Evolutionary conservation across 176 grass and related monocot genomes (phyloP).

Genomic region (Cenchrus fungigraminus): DNA sequence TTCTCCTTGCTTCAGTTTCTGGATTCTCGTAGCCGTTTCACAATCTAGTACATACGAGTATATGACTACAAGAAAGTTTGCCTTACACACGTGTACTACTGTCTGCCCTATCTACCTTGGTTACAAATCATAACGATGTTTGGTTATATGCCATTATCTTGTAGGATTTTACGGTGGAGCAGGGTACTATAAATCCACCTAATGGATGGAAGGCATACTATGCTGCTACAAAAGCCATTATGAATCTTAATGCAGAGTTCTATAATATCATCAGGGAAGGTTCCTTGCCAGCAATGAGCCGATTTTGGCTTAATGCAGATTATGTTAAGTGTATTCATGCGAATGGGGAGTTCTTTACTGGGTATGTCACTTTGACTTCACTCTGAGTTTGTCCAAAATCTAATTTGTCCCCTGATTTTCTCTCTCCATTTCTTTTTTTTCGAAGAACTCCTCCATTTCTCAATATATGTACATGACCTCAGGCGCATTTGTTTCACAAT

Average conservation of each 20-base stretch:
- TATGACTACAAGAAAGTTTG: neutral
- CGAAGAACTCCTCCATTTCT: neutral
- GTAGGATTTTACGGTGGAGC: constrained; percentile 94
- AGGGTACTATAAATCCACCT: constrained; percentile 64
- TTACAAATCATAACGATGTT: neutral
- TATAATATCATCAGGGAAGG: constrained; percentile 94
- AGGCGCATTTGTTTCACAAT: neutral
- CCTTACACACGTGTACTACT: neutral
- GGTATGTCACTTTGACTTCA: constrained; percentile 53
- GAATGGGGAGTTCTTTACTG: constrained; percentile 76
- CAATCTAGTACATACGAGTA: neutral
- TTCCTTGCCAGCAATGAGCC: constrained; percentile 78
- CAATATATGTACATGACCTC: neutral
- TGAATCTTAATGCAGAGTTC: constrained; percentile 88
- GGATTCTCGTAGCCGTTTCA: neutral
- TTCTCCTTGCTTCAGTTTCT: constrained; percentile 5
- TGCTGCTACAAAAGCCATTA: constrained; percentile 87
- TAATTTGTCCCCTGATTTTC: no score
- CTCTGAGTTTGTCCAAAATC: neutral
- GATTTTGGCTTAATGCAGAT: constrained; percentile 87
- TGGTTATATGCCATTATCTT: neutral
- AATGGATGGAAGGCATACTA: constrained; percentile 99
- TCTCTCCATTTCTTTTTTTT: constrained; percentile 1
- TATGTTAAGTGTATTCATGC: constrained; percentile 89
- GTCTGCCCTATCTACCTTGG: neutral